Evolutionary conservation across 441 rosid genomes (phyloP).

Genomic region (Croton laevigatus): DNA sequence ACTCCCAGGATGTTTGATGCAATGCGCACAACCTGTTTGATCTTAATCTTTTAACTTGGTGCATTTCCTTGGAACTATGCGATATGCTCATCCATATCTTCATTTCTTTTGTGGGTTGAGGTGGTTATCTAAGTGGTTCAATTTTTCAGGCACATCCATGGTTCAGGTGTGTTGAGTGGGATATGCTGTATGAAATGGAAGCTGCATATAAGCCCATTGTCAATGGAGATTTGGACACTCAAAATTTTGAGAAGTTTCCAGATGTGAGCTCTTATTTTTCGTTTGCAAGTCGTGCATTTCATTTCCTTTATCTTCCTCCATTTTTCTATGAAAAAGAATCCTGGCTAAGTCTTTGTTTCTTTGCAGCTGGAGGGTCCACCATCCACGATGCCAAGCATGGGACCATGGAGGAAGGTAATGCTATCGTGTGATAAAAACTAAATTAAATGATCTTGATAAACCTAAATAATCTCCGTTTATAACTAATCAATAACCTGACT

Average conservation of each 20-base stretch:
- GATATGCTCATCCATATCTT: background rate
- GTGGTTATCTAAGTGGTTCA: slow-evolving; percentile 15
- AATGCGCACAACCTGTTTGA: background rate
- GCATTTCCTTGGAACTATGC: slow-evolving; percentile 2
- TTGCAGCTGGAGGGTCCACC: slow-evolving; percentile 67
- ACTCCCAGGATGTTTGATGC: background rate
- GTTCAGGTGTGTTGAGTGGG: slow-evolving; percentile 78
- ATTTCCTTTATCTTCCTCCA: background rate
- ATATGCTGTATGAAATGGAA: slow-evolving; percentile 75
- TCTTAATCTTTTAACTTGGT: slow-evolving; percentile 10
- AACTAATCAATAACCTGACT: background rate
- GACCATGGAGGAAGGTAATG: slow-evolving; percentile 94
- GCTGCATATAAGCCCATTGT: slow-evolving; percentile 78
- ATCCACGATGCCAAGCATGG: slow-evolving; percentile 65
- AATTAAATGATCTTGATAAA: background rate
- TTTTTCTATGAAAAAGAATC: background rate
- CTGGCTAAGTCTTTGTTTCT: slow-evolving; percentile 23
- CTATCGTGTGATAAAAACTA: background rate
- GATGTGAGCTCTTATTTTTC: slow-evolving; percentile 53
- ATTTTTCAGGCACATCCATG: slow-evolving; percentile 67
- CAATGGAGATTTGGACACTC: slow-evolving; percentile 85
- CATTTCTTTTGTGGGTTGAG: slow-evolving; percentile 6
- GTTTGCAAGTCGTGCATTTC: background rate
- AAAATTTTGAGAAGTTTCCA: slow-evolving; percentile 94
- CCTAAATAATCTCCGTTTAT: background rate